Evolutionary conservation across 768 basidiomycete species (phyloP).

Genomic region (Mycena galopus): DNA sequence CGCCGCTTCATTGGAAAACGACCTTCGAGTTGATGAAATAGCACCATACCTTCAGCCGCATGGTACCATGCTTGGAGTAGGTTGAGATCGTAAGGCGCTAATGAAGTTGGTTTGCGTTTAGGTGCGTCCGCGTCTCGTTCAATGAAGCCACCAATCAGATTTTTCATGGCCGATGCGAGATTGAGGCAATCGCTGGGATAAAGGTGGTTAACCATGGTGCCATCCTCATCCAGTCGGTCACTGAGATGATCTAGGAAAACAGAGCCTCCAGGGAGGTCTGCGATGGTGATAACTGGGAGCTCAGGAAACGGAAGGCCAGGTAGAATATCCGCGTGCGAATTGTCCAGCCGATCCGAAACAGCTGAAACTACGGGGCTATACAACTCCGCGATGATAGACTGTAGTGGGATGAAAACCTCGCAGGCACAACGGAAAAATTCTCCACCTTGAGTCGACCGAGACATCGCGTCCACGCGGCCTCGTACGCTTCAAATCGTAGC

Average conservation of each 20-base stretch:
- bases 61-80: conserved; percentile 73
- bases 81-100: conserved; percentile 74
- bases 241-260: conserved; percentile 62
- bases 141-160: conserved; percentile 67
- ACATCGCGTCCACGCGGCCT: conserved; percentile 70
- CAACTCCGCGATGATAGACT: conserved; percentile 63
- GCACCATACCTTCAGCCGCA: conserved; percentile 42
- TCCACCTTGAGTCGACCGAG: conserved; percentile 68
- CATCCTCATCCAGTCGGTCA: conserved; percentile 33
- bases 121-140: conserved; percentile 51
- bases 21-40: not conserved
- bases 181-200: conserved; percentile 71
- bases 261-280: conserved; percentile 61
- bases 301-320: conserved; percentile 72
- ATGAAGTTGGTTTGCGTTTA: conserved; percentile 63
- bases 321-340: conserved; percentile 59
- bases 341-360: conserved; percentile 58
- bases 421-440: not conserved
- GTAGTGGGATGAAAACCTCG: conserved; percentile 1
- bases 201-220: conserved; percentile 58
- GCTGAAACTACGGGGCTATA: conserved; percentile 62
- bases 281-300: conserved; percentile 68
- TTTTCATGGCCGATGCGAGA: conserved; percentile 65
- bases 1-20: not conserved
- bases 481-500: conserved; percentile 67